Evolutionary conservation across 306 rosid genomes (phyloP).

Genomic region (Inga leiocalycina): DNA sequence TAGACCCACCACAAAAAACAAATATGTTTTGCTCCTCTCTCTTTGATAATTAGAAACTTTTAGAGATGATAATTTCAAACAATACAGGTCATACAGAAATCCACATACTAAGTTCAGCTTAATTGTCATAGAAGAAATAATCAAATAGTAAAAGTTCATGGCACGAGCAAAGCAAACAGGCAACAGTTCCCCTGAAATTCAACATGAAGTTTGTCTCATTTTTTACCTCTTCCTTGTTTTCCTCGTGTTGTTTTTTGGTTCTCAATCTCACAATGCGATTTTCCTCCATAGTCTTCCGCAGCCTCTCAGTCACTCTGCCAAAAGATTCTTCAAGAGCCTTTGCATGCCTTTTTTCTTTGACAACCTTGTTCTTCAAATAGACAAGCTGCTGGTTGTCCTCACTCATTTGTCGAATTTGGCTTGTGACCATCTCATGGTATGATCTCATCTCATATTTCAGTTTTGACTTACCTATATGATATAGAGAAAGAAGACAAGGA

Average conservation of each 20-base stretch:
- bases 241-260: conserved; percentile 52
- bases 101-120: not conserved
- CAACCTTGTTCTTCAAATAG: conserved; percentile 48
- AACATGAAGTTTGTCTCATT: not conserved
- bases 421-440: conserved; percentile 68
- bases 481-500: conserved; percentile 3
- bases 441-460: conserved; percentile 70
- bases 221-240: conserved; percentile 72
- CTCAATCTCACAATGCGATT: conserved; percentile 54
- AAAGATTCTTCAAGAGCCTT: conserved; percentile 51
- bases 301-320: conserved; percentile 43
- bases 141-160: not conserved
- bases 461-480: conserved; percentile 58
- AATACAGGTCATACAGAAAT: not conserved
- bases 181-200: not conserved
- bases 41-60: not conserved
- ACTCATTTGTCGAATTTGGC: conserved; percentile 66
- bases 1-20: not conserved
- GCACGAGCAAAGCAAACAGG: not conserved
- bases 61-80: not conserved
- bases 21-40: not conserved
- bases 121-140: not conserved
- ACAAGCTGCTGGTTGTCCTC: conserved; percentile 65
- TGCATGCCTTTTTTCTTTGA: conserved; percentile 41
- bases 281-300: conserved; percentile 51